Base-by-base conservation (phyloP, 192 early-diverging fungal species). In the Thoreauomyces humboldtii region DNA sequence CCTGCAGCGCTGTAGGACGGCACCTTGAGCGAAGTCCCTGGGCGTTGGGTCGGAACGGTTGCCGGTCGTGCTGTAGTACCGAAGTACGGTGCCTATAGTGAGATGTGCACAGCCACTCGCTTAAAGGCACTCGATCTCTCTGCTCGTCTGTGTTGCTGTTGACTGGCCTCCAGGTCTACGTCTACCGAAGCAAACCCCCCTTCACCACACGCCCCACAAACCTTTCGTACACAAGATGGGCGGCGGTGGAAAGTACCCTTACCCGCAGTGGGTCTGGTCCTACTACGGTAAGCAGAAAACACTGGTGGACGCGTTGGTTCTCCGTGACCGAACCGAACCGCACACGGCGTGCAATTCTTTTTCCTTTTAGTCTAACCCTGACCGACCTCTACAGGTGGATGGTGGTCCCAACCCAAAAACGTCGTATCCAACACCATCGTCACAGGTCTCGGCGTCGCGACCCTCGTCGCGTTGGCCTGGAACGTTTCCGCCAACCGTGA, bases 251-350 rank as follows among this genome's bases (percentile, higher is more conserved):
- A 70, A 71, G 52, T 78, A 69, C 60, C 61, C 72, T 22, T 69
- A 72, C 63, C 72, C 72, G 37, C 52, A 69, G 60, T 78, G 76
- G 76, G 76, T 78, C 35, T 78, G 76, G 74, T 72, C 50, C 35
- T 66, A 59, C 31, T 50, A 44, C 17, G 50, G 41, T 48, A 32
- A 15, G 64, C 25, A 14, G 32, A 54, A 17, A 11, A 45, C 22
- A 65, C 21, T 25, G 27, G 7, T 15, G 35, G 5, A 41, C n/a
- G n/a, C 38, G 9, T 41, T 41, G 38, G 38, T 41, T n/a, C 9
- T 12, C 9, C n/a, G n/a, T 41, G 11, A 41, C 38, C n/a, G 15
- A 42, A 19, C 17, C 33, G 17, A 7, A 7, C 29, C 61, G 17
- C 21, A 12, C 12, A 9, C 47, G 9, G 7, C 32, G 21, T 27